Evolutionary conservation across 306 rosid species (phyloP).

Genomic region (Clitoria ternatea): DNA sequence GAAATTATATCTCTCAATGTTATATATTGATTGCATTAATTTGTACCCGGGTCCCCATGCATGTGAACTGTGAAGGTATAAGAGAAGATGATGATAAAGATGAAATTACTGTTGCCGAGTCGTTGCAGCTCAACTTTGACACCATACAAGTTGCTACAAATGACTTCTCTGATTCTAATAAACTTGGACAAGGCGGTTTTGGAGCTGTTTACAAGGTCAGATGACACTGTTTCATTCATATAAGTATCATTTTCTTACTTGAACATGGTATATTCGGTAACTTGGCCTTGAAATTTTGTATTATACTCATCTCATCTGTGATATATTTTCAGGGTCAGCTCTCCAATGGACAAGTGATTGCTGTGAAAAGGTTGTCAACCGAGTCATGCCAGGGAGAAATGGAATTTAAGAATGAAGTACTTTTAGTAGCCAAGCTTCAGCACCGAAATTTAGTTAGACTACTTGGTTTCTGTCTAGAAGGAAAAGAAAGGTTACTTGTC

Average conservation of each 20-base stretch:
- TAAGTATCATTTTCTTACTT: not conserved
- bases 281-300: not conserved
- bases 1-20: not conserved
- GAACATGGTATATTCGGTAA: not conserved
- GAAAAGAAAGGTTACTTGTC: not conserved
- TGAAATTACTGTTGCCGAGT: not conserved
- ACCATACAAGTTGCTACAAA: not conserved
- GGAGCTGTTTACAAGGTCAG: not conserved
- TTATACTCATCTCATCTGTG: not conserved
- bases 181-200: conserved; percentile 1
- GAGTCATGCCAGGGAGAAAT: not conserved
- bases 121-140: not conserved
- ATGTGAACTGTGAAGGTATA: not conserved
- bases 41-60: not conserved
- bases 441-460: not conserved
- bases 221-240: not conserved
- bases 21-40: not conserved
- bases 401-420: not conserved
- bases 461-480: not conserved
- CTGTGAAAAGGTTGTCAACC: not conserved
- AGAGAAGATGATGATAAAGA: not conserved
- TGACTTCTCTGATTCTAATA: not conserved
- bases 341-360: not conserved
- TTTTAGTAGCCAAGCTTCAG: not conserved
- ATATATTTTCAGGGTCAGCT: not conserved